These are phyloP conservation scores for Starmerella apis DNA, from an alignment of 805 yeast genomes.

Conservation along the genomic window DNA sequence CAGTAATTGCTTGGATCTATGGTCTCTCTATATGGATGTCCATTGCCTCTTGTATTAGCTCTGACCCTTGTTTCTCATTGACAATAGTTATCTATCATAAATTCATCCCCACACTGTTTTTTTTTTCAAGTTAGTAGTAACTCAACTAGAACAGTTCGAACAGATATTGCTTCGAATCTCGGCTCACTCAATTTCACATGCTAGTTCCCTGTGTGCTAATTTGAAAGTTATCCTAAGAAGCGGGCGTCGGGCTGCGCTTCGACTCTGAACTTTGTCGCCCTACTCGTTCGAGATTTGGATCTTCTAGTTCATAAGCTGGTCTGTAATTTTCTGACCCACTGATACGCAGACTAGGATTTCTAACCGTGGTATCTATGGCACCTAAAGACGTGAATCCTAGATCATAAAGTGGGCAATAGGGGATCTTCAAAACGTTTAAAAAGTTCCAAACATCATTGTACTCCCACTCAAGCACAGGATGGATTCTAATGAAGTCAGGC, in stretches of 20 bases:
- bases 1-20: too few species aligned
- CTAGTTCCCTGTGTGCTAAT: too few species aligned
- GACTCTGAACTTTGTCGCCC: slow-evolving; percentile 30
- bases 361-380: slow-evolving; percentile 56
- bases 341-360: slow-evolving; percentile 50
- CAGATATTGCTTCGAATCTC: too few species aligned
- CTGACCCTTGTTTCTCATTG: too few species aligned
- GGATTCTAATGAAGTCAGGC: slow-evolving; percentile 78
- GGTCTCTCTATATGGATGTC: too few species aligned
- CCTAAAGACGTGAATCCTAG: slow-evolving; percentile 85
- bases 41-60: too few species aligned
- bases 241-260: neutral
- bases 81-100: too few species aligned
- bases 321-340: slow-evolving; percentile 38
- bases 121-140: too few species aligned
- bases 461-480: slow-evolving; percentile 84
- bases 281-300: slow-evolving; percentile 49
- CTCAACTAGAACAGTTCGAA: too few species aligned
- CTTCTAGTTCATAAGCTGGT: slow-evolving; percentile 39
- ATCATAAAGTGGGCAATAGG: slow-evolving; percentile 70
- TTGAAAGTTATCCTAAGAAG: too few species aligned
- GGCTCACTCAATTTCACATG: too few species aligned
- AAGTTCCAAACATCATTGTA: slow-evolving; percentile 77
- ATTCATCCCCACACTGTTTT: too few species aligned
- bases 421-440: slow-evolving; percentile 45